These are phyloP conservation scores for Achlya hypogyna DNA, from an alignment of 352 stramenopile genomes.

Conservation along the genomic window DNA sequence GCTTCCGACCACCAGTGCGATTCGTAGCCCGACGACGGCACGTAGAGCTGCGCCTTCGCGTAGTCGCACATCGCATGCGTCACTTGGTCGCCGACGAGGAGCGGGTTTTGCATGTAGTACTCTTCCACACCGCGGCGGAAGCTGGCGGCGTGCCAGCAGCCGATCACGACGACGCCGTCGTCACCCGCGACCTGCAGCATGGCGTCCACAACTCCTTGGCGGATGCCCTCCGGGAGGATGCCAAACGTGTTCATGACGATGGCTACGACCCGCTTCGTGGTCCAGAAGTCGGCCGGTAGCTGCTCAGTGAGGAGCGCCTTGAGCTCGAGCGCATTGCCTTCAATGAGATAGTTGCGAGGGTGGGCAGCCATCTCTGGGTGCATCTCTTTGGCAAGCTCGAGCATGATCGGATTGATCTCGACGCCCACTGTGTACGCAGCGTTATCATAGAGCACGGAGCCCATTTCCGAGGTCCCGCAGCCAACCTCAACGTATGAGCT, in stretches of 20 bases:
- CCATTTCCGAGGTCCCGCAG: conserved; percentile 17
- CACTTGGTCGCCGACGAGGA: conserved; percentile 12
- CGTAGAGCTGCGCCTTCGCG: background rate
- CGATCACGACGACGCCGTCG: conserved; percentile 19
- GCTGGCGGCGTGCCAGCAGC: conserved; percentile 15
- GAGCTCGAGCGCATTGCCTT: conserved; percentile 19
- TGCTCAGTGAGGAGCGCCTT: background rate
- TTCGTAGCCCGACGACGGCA: conserved; percentile 10
- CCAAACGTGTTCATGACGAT: conserved; percentile 23
- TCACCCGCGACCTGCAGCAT: conserved; percentile 7
- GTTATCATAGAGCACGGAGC: conserved; percentile 11
- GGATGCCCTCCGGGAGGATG: conserved; percentile 18
- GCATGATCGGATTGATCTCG: conserved; percentile 18
- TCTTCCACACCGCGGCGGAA: conserved; percentile 18
- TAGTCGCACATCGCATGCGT: conserved; percentile 21
- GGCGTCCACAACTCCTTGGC: conserved; percentile 13
- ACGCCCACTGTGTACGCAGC: conserved; percentile 15
- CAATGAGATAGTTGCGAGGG: conserved; percentile 9
- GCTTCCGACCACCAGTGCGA: conserved; percentile 18
- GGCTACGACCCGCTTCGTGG: conserved; percentile 3
- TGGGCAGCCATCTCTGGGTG: conserved; percentile 10
- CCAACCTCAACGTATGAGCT: conserved; percentile 20
- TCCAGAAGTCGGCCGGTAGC: conserved; percentile 18
- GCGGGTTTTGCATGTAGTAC: conserved; percentile 22
- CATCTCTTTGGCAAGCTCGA: conserved; percentile 11